These are phyloP conservation scores for Domatiomyces globalis DNA, from an alignment of 2,329 filamentous ascomycete species.

Conservation along the genomic window DNA sequence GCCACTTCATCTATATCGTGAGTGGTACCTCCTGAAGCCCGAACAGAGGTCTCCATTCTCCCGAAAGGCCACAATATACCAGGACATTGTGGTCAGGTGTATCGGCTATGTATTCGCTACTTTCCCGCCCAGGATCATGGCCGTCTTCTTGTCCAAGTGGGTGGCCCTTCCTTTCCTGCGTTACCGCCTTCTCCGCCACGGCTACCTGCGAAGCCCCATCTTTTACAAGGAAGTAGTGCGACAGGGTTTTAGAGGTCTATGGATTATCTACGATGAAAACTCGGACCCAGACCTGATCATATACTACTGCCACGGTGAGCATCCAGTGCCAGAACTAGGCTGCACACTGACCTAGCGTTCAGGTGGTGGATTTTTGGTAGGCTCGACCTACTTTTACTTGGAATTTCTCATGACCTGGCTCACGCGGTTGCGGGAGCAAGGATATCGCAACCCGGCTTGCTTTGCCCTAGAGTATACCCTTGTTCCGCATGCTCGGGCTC, in stretches of 20 bases:
- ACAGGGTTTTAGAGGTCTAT: conserved; percentile 48
- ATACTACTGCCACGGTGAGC: conserved; percentile 63
- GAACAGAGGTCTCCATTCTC: conserved; percentile 46
- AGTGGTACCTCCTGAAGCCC: conserved; percentile 39
- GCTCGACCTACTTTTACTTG: conserved; percentile 68
- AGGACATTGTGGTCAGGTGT: conserved; percentile 62
- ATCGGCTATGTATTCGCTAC: conserved; percentile 64
- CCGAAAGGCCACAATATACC: conserved; percentile 56
- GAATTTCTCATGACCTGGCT: conserved; percentile 68
- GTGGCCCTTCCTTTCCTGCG: conserved; percentile 60
- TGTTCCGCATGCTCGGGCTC: conserved; percentile 59
- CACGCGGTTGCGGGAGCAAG: conserved; percentile 46
- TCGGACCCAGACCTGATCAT: conserved; percentile 56
- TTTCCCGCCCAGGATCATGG: conserved; percentile 53
- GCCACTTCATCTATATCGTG: conserved; percentile 44
- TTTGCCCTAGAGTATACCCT: conserved; percentile 71
- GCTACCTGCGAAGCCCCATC: conserved; percentile 47
- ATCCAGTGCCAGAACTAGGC: background rate
- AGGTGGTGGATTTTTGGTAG: conserved; percentile 75
- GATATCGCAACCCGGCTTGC: conserved; percentile 61
- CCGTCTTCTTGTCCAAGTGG: conserved; percentile 62
- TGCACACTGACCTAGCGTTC: background rate
- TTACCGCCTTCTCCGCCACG: conserved; percentile 63
- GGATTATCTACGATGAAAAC: conserved; percentile 49
- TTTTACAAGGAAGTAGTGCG: conserved; percentile 48